phyloP scores from a whole-genome alignment of 768 basidiomycete genomes.

The Pisolithus orientalis region DNA sequence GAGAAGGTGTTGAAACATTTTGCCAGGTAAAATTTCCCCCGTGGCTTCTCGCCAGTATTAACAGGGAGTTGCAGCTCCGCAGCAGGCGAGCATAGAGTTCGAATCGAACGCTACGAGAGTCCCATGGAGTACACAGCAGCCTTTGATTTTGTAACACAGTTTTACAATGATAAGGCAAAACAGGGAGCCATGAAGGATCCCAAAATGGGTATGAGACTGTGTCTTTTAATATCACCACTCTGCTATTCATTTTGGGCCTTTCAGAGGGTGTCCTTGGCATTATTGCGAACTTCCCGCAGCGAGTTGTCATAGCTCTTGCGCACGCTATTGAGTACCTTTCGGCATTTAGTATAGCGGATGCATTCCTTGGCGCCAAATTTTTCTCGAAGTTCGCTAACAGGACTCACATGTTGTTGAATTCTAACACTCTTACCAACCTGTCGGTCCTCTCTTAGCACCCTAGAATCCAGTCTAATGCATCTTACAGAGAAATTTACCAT shows the following conservation, averaged over 20 bases:
- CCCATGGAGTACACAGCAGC: slow-evolving; percentile 60
- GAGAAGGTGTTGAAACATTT: slow-evolving; percentile 73
- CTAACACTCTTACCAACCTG: slow-evolving; percentile 82
- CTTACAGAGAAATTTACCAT: slow-evolving; percentile 72
- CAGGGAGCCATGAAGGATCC: slow-evolving; percentile 32
- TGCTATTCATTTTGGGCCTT: background rate
- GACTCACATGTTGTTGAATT: slow-evolving; percentile 82
- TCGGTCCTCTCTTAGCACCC: slow-evolving; percentile 19
- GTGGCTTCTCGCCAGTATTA: slow-evolving; percentile 1
- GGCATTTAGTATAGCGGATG: slow-evolving; percentile 71
- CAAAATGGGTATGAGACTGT: slow-evolving; percentile 10
- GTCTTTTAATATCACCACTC: background rate
- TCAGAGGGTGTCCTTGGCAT: slow-evolving; percentile 58
- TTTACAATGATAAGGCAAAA: slow-evolving; percentile 53
- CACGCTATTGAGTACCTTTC: slow-evolving; percentile 65
- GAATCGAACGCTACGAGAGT: slow-evolving; percentile 57
- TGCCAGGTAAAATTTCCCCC: slow-evolving; percentile 41
- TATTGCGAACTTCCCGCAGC: slow-evolving; percentile 60
- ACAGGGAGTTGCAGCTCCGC: slow-evolving; percentile 28
- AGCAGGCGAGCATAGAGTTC: slow-evolving; percentile 37
- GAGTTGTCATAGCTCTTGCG: slow-evolving; percentile 66
- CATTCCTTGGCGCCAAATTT: slow-evolving; percentile 69
- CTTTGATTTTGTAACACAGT: slow-evolving; percentile 57
- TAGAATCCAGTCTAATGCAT: background rate
- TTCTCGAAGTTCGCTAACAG: slow-evolving; percentile 73